Base-by-base conservation (phyloP, 2,329 filamentous ascomycete genomes). In the Trematosphaeria pertusa region DNA sequence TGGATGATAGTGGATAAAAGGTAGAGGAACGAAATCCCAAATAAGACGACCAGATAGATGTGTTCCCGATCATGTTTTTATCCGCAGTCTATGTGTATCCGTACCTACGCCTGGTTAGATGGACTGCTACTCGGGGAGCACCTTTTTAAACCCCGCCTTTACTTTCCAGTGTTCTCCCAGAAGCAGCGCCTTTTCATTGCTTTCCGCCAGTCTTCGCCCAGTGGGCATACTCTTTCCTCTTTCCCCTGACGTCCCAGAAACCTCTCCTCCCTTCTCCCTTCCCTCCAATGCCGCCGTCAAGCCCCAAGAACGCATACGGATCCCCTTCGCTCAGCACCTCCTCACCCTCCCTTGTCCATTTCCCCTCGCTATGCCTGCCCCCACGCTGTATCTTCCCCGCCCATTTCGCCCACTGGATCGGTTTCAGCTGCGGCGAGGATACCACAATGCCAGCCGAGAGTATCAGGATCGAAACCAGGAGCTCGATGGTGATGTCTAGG, bases 201-300 rank as follows among this genome's bases (percentile, higher is more conserved):
- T 46, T 43, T 8, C 30, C 43, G 9, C 43, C 48, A 32, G 34
- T 31, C 37, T 24, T 49, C 3, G 52, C 88, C 73, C 91, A 86
- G 55, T 96, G 89, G 73, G 97, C 89, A 73, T 92, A 82, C 66
- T 97, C 97, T 11, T 88, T 87, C 41, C 87, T 85, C 59, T 94
- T 81, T 50, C 87, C 88, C 71, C 91, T 86, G 54, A 97, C 89
- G 75, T 99, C 90, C 75, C 91, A 82, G 64, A 97, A 99, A 1
- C 90, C 87, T 36, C 86, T 84, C 58, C 94, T 79, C 49, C 89
- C 87, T 74, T 97, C 93, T 2, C 59, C 60, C 33, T 59, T 64
- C 21, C 87, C 83, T 48, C 93, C 61, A 48, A 69, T 80, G 49
- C 88, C 87, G 2, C 47, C 53, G 46, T 70, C 64, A 10, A 72